phyloP scores from a whole-genome alignment of 2,329 filamentous ascomycete species.

The Diplodia scrobiculata region DNA sequence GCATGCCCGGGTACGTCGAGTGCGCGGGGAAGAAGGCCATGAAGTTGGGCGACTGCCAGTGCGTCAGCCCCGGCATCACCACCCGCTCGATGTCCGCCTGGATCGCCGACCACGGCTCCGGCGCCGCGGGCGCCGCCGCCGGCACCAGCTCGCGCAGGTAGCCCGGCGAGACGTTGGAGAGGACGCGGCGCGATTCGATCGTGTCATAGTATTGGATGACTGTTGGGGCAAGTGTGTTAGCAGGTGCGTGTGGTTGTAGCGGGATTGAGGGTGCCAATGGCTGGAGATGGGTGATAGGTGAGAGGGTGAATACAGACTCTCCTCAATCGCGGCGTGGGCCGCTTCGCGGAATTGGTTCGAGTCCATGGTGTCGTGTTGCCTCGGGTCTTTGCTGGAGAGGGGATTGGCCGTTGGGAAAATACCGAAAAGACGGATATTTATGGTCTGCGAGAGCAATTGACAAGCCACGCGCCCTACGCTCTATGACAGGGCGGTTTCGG shows the following conservation, averaged over 20 bases:
- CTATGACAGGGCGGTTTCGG: not conserved
- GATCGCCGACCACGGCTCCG: slow-evolving; percentile 76
- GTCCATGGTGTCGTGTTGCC: slow-evolving; percentile 61
- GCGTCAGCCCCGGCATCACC: slow-evolving; percentile 89
- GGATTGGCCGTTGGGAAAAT: not conserved
- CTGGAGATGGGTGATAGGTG: slow-evolving; percentile 32
- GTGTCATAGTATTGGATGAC: slow-evolving; percentile 83
- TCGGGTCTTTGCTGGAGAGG: not conserved
- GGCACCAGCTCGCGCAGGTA: slow-evolving; percentile 83
- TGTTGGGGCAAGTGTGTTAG: slow-evolving; percentile 42
- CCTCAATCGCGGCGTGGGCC: slow-evolving; percentile 76
- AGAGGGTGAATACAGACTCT: slow-evolving; percentile 59
- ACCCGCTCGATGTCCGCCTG: slow-evolving; percentile 79
- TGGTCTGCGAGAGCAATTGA: not conserved
- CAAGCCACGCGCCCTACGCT: not conserved
- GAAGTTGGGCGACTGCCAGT: slow-evolving; percentile 94
- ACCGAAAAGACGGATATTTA: not conserved
- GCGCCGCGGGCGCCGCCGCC: slow-evolving; percentile 62
- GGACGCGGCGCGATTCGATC: slow-evolving; percentile 68
- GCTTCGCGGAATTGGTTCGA: slow-evolving; percentile 74
- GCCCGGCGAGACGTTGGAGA: slow-evolving; percentile 78
- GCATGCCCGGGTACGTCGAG: slow-evolving; percentile 78
- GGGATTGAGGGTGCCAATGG: not conserved
- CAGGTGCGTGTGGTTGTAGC: not conserved
- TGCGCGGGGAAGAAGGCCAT: slow-evolving; percentile 92